Conservation (phyloP, 352 stramenopile genomes). For the Pythium utonaiense region DNA sequence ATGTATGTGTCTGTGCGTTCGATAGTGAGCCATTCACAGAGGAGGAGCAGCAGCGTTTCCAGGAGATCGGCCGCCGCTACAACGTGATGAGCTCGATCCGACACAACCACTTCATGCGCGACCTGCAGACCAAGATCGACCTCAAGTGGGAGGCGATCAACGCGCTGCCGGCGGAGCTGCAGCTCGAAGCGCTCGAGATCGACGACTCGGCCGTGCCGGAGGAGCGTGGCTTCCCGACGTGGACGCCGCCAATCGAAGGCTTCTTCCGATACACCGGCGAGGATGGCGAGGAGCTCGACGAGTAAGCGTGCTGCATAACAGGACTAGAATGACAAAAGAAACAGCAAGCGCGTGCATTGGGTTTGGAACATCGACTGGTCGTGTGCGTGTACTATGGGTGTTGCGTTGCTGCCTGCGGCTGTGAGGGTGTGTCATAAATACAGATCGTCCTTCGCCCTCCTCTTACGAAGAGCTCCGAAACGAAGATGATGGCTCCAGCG, state of each 20-base stretch:
- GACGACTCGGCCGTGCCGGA: conserved; percentile 63
- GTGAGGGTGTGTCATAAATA: conserved; percentile 19
- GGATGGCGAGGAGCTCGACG: conserved; percentile 36
- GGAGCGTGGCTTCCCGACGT: conserved; percentile 74
- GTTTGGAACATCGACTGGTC: too few species aligned
- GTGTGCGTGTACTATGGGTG: neutral
- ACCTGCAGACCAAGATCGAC: conserved; percentile 91
- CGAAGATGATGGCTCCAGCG: conserved; percentile 8
- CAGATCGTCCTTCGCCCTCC: neutral
- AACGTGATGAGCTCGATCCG: conserved; percentile 76
- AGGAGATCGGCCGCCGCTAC: conserved; percentile 79
- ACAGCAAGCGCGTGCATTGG: conserved; percentile 6
- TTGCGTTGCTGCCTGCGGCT: neutral
- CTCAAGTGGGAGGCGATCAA: conserved; percentile 91
- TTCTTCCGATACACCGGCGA: conserved; percentile 84
- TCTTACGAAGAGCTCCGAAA: neutral
- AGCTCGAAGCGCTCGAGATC: conserved; percentile 71
- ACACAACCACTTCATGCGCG: conserved; percentile 87
- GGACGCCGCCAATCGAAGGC: conserved; percentile 82
- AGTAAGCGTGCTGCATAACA: too few species aligned
- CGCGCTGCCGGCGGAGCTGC: conserved; percentile 70
- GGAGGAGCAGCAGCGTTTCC: conserved; percentile 71
- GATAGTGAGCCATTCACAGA: conserved; percentile 75
- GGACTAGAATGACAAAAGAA: conserved; percentile 13
- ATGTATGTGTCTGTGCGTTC: conserved; percentile 4